Base-by-base conservation (phyloP, 495 filamentous ascomycete species). In the Rusavskia elegans region DNA sequence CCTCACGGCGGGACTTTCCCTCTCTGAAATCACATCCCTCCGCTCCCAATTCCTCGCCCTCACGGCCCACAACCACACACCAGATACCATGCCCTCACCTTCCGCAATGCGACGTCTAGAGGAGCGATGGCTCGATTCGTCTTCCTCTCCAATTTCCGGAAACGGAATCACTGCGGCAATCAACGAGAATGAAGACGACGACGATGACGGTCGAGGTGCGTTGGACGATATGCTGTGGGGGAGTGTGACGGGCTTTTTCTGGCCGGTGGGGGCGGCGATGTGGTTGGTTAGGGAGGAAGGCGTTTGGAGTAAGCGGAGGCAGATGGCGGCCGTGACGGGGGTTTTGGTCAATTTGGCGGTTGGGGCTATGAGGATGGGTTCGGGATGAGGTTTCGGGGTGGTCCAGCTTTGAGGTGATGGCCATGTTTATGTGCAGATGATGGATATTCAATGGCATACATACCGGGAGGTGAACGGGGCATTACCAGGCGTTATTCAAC, bases 171-270 rank as follows among this genome's bases (percentile, higher is more conserved):
- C 66, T 23, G 61, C 70, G 23, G 56, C 64, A 7, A 66, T 71
- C 20, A 59, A 57, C 0, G 51, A 48, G 19, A 62, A 60, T 29
- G 72, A 60, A 4, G 71, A 64, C 4, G 63, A 55, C 5, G 73
- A 69, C 36, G 63, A 74, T 46, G 68, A 74, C 45, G 44, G 68
- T 48, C 63, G 72, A 5, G 71, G 69, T 1, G 75, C 70, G 5
- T 73, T 92, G 39, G 89, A 94, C 65, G 85, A 93, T 64, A 79
- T 95, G 75, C 74, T 96, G 57, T 84, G 79, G 69, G 92, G 89
- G 1, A 87, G 84, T 60, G 67, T 92, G 25, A 86, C 89, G 61
- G 92, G 92, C 20, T 96, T 95, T 68, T 82, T 98, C 63, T 98
- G 89, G 81, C 89, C 92, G 27, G 63, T 97, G 41, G 88, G 84